Percentiles rank a stretch among this genome's conserved stretches.
These are phyloP conservation scores for Barnettozyma hawaiiensis DNA, from an alignment of 1,139 yeast genomes.

Conservation along the genomic window DNA sequence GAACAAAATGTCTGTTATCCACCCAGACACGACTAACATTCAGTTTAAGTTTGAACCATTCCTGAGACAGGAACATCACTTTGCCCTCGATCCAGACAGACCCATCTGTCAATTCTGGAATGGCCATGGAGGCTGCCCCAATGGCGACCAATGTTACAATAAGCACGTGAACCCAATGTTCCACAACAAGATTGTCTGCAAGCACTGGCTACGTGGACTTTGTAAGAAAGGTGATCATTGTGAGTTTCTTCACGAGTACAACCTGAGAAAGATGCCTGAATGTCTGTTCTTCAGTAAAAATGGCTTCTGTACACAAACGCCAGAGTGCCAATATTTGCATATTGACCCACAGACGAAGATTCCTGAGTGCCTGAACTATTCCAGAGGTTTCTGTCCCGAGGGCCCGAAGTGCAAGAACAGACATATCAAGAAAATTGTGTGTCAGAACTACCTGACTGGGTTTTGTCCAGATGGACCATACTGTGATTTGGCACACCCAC, in stretches of 20 bases:
- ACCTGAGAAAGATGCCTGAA: constrained; percentile 93
- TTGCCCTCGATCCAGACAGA: constrained; percentile 84
- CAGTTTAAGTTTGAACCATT: constrained; percentile 81
- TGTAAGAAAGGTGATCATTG: constrained; percentile 97
- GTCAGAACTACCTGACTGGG: constrained; percentile 84
- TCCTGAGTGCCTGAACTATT: constrained; percentile 81
- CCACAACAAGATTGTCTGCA: constrained; percentile 85
- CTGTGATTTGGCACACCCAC: constrained; percentile 57
- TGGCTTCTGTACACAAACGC: constrained; percentile 90
- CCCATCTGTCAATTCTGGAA: constrained; percentile 79
- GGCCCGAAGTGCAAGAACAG: constrained; percentile 85
- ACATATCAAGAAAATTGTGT: constrained; percentile 71
- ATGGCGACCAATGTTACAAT: constrained; percentile 79
- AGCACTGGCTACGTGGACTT: constrained; percentile 96
- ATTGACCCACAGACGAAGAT: constrained; percentile 84
- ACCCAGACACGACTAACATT: constrained; percentile 35
- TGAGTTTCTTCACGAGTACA: constrained; percentile 93
- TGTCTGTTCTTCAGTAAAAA: constrained; percentile 83
- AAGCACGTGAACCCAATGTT: constrained; percentile 82
- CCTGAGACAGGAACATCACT: constrained; percentile 70
- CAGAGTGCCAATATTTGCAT: constrained; percentile 91
- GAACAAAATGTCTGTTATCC: constrained; percentile 30
- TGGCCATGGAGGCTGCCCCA: constrained; percentile 74
- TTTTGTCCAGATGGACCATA: constrained; percentile 80
- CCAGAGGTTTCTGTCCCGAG: constrained; percentile 84